phyloP scores from a whole-genome alignment of 1,284 basidiomycete genomes.

The Puccinia polysora region DNA sequence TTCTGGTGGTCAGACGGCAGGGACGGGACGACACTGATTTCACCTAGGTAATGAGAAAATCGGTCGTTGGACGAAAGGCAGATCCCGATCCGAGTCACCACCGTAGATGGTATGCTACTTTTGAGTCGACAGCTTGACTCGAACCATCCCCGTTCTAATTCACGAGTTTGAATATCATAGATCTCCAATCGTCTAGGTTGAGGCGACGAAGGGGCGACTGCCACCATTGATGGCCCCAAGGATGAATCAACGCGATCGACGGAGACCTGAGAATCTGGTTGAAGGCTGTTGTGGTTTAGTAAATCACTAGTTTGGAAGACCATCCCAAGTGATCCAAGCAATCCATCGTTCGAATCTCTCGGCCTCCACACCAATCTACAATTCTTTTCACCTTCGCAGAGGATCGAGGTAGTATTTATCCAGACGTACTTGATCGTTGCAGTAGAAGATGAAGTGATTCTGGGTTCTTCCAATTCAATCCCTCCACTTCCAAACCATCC shows the following conservation, averaged over 20 bases:
- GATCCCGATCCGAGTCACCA: constrained; percentile 6
- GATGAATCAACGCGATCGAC: not conserved
- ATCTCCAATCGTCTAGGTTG: not conserved
- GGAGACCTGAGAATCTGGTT: not conserved
- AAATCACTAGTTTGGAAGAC: constrained; percentile 11
- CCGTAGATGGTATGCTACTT: not conserved
- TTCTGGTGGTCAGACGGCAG: not conserved
- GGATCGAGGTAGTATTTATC: constrained; percentile 38
- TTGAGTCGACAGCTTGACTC: constrained; percentile 11
- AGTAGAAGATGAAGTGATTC: not conserved
- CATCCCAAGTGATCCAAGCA: constrained; percentile 7
- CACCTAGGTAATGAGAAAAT: constrained; percentile 25
- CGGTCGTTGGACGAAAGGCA: not conserved
- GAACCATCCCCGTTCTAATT: constrained; percentile 11
- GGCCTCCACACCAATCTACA: constrained; percentile 40
- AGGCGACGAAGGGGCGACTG: not conserved
- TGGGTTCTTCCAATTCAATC: constrained; percentile 10
- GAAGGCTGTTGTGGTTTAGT: not conserved
- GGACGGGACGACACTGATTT: constrained; percentile 10
- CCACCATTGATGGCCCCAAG: not conserved
- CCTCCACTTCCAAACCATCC: constrained; percentile 40
- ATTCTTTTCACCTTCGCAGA: not conserved
- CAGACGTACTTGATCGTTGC: constrained; percentile 16
- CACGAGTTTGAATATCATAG: not conserved
- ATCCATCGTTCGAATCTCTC: not conserved